These are phyloP conservation scores for Bipolaris zeicola DNA, from an alignment of 2,329 filamentous ascomycete species.

Conservation along the genomic window DNA sequence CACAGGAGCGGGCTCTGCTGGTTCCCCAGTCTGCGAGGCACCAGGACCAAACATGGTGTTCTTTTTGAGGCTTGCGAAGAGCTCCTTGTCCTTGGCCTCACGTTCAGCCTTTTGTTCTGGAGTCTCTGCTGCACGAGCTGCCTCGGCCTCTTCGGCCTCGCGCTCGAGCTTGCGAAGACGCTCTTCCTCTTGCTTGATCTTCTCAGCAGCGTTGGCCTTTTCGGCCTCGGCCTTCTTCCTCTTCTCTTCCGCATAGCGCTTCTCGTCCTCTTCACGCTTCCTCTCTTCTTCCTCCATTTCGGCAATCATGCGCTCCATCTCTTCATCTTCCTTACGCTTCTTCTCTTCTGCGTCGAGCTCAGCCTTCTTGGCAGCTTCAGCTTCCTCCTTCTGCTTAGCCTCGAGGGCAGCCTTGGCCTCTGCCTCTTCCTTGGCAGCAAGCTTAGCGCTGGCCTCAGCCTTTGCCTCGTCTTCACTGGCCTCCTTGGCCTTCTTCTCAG, in stretches of 20 bases:
- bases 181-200: conserved; percentile 58
- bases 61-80: conserved; percentile 58
- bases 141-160: conserved; percentile 57
- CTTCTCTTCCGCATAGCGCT: conserved; percentile 72
- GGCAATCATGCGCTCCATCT: conserved; percentile 65
- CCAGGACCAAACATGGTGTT: conserved; percentile 54
- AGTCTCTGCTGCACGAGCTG: conserved; percentile 49
- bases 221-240: conserved; percentile 64
- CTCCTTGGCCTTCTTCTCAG: conserved; percentile 60
- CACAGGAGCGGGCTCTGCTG: conserved; percentile 27
- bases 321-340: conserved; percentile 50
- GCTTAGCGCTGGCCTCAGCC: conserved; percentile 58
- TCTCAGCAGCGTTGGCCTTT: conserved; percentile 58
- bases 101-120: conserved; percentile 52
- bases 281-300: conserved; percentile 60
- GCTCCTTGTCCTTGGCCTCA: conserved; percentile 38
- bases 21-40: conserved; percentile 55
- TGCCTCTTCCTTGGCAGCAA: conserved; percentile 54
- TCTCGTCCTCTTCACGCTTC: conserved; percentile 69
- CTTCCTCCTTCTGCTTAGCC: conserved; percentile 38
- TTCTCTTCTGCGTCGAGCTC: conserved; percentile 42
- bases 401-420: conserved; percentile 43
- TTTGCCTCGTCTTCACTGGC: conserved; percentile 50
- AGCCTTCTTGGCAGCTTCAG: conserved; percentile 52
- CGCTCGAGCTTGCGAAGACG: conserved; percentile 56